Conservation (phyloP, 108 stramenopile genomes). For the Tribonema minus region DNA sequence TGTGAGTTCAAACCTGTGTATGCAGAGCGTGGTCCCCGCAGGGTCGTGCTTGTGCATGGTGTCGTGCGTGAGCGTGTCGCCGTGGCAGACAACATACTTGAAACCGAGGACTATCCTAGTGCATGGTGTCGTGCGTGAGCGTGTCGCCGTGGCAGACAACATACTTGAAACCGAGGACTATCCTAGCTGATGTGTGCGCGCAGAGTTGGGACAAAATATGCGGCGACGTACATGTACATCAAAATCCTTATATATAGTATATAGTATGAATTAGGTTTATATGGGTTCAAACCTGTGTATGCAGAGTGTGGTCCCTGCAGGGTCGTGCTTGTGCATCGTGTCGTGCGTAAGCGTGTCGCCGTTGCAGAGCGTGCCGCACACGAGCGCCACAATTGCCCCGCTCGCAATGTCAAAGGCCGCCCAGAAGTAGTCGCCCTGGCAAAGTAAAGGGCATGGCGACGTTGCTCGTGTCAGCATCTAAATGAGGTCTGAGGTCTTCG, state of each 20-base stretch:
- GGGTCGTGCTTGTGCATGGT: constrained; percentile 70
- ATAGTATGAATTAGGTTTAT: too few species aligned
- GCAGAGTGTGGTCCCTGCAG: constrained; percentile 67
- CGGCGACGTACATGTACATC: constrained; percentile 17
- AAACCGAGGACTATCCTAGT: background rate
- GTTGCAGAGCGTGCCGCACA: constrained; percentile 71
- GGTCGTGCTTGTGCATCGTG: constrained; percentile 68
- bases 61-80: constrained; percentile 57
- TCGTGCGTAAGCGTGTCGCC: constrained; percentile 57
- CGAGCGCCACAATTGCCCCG: constrained; percentile 67
- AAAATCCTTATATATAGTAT: constrained; percentile 73
- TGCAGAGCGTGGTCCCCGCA: constrained; percentile 67
- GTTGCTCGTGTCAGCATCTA: too few species aligned
- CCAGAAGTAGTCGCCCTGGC: too few species aligned
- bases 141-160: background rate
- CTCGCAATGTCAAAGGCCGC: too few species aligned
- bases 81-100: constrained; percentile 45
- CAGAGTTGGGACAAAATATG: constrained; percentile 51
- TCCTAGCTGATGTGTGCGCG: constrained; percentile 4
- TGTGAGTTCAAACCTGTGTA: too few species aligned
- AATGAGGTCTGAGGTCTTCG: too few species aligned
- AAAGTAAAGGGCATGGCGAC: too few species aligned
- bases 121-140: background rate
- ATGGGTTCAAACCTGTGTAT: too few species aligned
- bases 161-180: background rate